Evolutionary conservation across 805 yeast genomes (phyloP).

Genomic region (Suhomyces emberorum): DNA sequence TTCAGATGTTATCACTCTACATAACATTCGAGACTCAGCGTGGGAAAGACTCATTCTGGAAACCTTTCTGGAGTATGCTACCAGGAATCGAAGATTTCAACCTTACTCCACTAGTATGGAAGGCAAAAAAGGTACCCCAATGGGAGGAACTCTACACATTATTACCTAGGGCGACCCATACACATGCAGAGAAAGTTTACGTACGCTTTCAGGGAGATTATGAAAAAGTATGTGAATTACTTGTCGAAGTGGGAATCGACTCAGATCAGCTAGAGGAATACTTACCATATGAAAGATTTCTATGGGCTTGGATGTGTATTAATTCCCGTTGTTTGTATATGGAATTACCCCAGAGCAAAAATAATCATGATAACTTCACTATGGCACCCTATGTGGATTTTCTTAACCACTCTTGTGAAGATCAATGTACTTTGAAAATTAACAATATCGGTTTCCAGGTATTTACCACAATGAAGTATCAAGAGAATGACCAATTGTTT

Average conservation of each 20-base stretch:
- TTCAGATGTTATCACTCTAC: conserved; percentile 56
- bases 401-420: conserved; percentile 64
- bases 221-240: conserved; percentile 25
- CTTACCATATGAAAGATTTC: conserved; percentile 29
- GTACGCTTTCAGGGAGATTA: conserved; percentile 46
- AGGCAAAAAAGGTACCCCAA: conserved; percentile 24
- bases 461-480: conserved; percentile 25
- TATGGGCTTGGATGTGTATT: conserved; percentile 82
- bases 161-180: conserved; percentile 44
- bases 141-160: conserved; percentile 25
- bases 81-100: conserved; percentile 56
- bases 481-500: conserved; percentile 53
- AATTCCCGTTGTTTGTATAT: conserved; percentile 89
- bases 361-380: conserved; percentile 66
- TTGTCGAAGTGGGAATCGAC: conserved; percentile 12
- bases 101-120: conserved; percentile 65
- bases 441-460: conserved; percentile 53
- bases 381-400: conserved; percentile 91
- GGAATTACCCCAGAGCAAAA: conserved; percentile 54
- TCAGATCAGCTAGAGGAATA: neutral
- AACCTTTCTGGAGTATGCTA: conserved; percentile 61
- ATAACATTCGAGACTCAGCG: conserved; percentile 44
- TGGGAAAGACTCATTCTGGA: conserved; percentile 53
- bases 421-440: conserved; percentile 51
- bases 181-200: conserved; percentile 41